These are phyloP conservation scores for Noccaea bulbosa DNA, from an alignment of 345 rosid genomes.

Conservation along the genomic window DNA sequence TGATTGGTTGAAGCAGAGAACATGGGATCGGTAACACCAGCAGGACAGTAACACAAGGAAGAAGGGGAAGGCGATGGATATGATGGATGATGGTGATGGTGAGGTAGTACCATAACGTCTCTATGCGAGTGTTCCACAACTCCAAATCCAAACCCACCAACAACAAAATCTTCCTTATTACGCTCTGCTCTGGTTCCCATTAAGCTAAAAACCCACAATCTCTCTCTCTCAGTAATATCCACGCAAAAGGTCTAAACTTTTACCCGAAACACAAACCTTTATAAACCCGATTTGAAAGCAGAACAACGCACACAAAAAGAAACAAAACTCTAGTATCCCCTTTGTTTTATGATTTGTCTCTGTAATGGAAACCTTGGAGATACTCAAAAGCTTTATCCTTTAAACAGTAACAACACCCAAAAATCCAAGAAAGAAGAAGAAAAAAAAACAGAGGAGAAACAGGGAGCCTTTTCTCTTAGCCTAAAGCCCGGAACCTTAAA, in stretches of 20 bases:
- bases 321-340: neutral
- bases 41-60: constrained; percentile 41
- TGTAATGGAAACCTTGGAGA: constrained; percentile 10
- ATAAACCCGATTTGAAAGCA: neutral
- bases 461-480: constrained; percentile 26
- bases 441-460: constrained; percentile 19
- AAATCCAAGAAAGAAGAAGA: constrained; percentile 5
- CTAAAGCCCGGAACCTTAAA: constrained; percentile 13
- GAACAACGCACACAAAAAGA: neutral
- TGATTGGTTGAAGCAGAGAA: constrained; percentile 53
- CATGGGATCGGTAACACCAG: constrained; percentile 49
- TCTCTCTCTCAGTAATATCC: constrained; percentile 24
- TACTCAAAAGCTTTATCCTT: constrained; percentile 22
- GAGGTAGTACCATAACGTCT: constrained; percentile 45
- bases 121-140: constrained; percentile 44
- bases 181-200: constrained; percentile 40
- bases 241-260: constrained; percentile 25
- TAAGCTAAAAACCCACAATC: constrained; percentile 24
- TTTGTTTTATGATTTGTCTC: constrained; percentile 18
- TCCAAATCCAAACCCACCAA: constrained; percentile 54
- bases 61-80: constrained; percentile 37
- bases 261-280: neutral
- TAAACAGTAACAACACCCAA: constrained; percentile 23
- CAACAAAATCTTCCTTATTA: constrained; percentile 37
- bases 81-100: constrained; percentile 35